Evolutionary conservation across 768 basidiomycete species (phyloP), one percentile per base, ranked within the genome.

Genomic region (Naganishia randhawae): DNA sequence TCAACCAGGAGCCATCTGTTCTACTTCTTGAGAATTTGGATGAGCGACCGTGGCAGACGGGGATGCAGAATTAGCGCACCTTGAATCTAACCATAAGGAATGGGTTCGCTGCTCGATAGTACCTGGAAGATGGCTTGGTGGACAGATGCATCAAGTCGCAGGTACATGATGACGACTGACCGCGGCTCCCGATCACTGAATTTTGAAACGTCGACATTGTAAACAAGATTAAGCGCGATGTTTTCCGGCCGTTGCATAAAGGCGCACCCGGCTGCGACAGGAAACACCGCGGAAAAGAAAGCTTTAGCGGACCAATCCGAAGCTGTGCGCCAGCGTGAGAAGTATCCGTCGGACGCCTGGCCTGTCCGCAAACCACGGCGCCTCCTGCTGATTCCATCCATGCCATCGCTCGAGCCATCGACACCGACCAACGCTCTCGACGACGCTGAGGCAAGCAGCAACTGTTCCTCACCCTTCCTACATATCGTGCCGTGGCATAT

Each of bases 1-100:
- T 69, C 69, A 64, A 66, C 69, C 31, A 69, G 55, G 48, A 69
- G 64, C 69, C 69, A 69, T 35, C 69, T 64, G 50, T 69, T 69
- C 69, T 69, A 52, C 45, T 55, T 45, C 17, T n/a, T 42, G 53
- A 32, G 19, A 50, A 19, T 41, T 13, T 25, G 22, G 39, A 16
- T 57, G 19, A 61, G 45, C 29, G 39, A 25, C 5, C 27, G 19
- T 16, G 42, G 16, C 16, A 17, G 14, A 22, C 10, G 25, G n/a
- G 16, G 29, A 37, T 17, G n/a, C 19, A 13, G 55, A 22, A 25
- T 5, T 33, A 41, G 31, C 66, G 39, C 39, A 67, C 66, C 55
- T 67, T 67, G 66, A 67, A 67, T 67, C 66, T 37, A 27, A 67
- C 66, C 66, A 67, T 67, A 7, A 11, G 53, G 29, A 35, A 39